Evolutionary conservation across 371 early-diverging fungal species (phyloP), one percentile per base, ranked within the genome.

Genomic region (Circinella minor): DNA sequence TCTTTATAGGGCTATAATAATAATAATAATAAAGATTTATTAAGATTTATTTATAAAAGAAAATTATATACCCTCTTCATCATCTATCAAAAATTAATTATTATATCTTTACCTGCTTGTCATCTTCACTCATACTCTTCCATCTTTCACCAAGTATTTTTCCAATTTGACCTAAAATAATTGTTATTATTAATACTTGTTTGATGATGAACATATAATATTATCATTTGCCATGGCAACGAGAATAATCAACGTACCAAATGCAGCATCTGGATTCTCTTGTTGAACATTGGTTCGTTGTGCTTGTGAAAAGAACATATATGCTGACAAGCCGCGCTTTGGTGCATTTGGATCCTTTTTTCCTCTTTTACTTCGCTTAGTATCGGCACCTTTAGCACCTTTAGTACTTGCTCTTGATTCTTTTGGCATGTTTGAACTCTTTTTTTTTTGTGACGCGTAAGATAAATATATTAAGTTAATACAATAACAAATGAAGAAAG

Each of bases 71-170:
- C 27, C 27, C 27, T 27, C 27, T 27, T 27, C 27, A 27, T 27
- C 27, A 27, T 27, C 27, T 27, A 27, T 27, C 27, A 27, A 27
- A 2, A 27, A 27, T 27, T 27, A 27, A 27, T 27, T 27, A 27
- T 27, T 27, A 27, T 27, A 27, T 27, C 27, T 27, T 27, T 27
- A 85, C 86, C 72, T 75, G 68, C 77, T 88, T 88, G 70, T 91
- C 89, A 38, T 84, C 85, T 1, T 90, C 90, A 54, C 75, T 60
- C 77, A 91, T 75, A 1, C 65, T 66, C 75, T 89, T 90, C 95
- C 96, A 95, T 81, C 77, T 77, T 62, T 89, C 86, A 65, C 96
- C 96, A 43, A 95, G 85, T 60, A 90, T 66, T 77, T 90, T 93
- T 63, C 92, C 90, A 54, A 93, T 83, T 36, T 92, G 78, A 66